A percentile compares a stretch with the other conserved stretches of the same genome.
These are phyloP conservation scores for Mycena floridula DNA, from an alignment of 768 basidiomycete species.

Conservation along the genomic window DNA sequence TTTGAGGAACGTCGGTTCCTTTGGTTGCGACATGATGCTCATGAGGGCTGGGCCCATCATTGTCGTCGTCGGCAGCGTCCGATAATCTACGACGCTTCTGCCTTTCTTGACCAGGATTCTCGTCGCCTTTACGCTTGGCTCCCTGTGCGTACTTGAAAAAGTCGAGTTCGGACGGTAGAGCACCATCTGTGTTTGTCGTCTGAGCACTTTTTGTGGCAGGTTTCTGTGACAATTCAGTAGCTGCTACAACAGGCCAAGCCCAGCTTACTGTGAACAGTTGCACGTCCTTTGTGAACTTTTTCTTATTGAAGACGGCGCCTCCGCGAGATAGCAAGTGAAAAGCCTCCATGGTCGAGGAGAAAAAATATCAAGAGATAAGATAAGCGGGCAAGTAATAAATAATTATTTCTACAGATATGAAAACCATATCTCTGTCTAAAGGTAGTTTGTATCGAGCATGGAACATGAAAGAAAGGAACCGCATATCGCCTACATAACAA, in stretches of 20 bases:
- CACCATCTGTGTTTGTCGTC: conserved; percentile 28
- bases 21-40: conserved; percentile 70
- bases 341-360: conserved; percentile 55
- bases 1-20: conserved; percentile 62
- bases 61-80: conserved; percentile 5
- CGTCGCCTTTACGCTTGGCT: conserved; percentile 40
- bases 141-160: conserved; percentile 85
- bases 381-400: no score
- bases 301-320: conserved; percentile 77
- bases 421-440: no score
- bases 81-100: conserved; percentile 9
- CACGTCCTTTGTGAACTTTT: conserved; percentile 62
- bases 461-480: no score
- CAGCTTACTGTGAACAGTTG: conserved; percentile 60
- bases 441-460: no score
- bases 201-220: conserved; percentile 11
- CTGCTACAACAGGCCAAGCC: conserved; percentile 2
- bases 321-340: conserved; percentile 89
- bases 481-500: not conserved
- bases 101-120: conserved; percentile 5
- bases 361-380: not conserved
- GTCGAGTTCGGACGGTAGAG: conserved; percentile 75
- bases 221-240: conserved; percentile 10
- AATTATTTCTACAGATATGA: no score
- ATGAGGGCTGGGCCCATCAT: conserved; percentile 18